Conservation (phyloP, 495 filamentous ascomycete species). For the Cercophora newfieldiana region DNA sequence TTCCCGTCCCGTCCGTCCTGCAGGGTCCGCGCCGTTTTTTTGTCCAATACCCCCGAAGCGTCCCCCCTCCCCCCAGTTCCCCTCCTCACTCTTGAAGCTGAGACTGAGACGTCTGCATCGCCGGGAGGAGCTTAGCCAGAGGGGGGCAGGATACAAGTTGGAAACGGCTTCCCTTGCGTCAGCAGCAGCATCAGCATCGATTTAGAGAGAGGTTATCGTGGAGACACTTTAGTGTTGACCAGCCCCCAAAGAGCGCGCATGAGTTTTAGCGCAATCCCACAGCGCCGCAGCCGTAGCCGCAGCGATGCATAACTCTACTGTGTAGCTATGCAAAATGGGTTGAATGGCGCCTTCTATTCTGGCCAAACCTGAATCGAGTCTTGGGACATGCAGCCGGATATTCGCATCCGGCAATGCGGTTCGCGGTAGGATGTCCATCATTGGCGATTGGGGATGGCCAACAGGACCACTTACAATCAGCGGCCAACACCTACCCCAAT, state of each 20-base stretch:
- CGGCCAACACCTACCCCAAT: background rate
- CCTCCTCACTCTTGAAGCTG: background rate
- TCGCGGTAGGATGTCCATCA: background rate
- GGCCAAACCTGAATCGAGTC: background rate
- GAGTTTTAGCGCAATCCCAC: too few relatives aligned
- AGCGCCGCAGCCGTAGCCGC: background rate
- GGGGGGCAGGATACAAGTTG: background rate
- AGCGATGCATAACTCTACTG: background rate
- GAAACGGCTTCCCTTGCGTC: background rate
- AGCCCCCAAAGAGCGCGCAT: background rate
- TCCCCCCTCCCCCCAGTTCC: background rate
- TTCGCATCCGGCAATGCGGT: background rate
- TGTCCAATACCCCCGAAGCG: background rate
- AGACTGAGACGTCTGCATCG: background rate
- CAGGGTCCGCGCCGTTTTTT: background rate
- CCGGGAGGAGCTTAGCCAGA: background rate
- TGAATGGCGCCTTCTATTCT: background rate
- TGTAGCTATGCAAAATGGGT: too few relatives aligned
- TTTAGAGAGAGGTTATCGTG: background rate
- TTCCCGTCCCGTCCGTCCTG: background rate
- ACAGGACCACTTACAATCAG: background rate
- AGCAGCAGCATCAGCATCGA: background rate
- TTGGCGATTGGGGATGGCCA: background rate
- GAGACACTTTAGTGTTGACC: background rate
- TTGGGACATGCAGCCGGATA: background rate